These are phyloP conservation scores for Opeltia flavorubescens DNA, from an alignment of 495 filamentous ascomycete genomes.

Conservation along the genomic window DNA sequence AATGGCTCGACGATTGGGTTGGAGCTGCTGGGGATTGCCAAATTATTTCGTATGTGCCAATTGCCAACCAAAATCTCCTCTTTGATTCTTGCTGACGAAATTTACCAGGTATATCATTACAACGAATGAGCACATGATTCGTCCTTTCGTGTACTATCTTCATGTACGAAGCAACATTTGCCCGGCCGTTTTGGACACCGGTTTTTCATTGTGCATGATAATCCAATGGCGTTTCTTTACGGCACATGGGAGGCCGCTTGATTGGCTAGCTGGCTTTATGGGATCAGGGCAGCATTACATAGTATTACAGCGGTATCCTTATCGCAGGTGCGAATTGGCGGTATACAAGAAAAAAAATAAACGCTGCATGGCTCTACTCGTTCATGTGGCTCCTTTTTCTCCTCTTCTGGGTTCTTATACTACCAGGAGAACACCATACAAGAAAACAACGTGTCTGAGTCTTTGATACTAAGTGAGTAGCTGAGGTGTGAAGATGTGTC, in stretches of 20 bases:
- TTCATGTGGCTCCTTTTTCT: no score
- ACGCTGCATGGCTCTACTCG: no score
- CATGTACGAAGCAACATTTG: not conserved
- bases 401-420: no score
- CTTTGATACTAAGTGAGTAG: no score
- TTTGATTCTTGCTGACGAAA: constrained; percentile 10
- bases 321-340: no score
- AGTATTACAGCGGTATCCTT: no score
- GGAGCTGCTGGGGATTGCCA: constrained; percentile 69
- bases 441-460: no score
- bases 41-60: constrained; percentile 75
- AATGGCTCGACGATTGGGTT: constrained; percentile 83
- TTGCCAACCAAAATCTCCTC: constrained; percentile 2
- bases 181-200: not conserved
- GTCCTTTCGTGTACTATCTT: not conserved
- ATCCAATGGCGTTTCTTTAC: not conserved
- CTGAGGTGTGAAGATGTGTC: no score
- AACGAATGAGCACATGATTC: constrained; percentile 47
- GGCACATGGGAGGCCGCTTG: not conserved
- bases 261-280: not conserved
- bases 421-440: no score
- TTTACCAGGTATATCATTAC: constrained; percentile 67
- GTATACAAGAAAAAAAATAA: no score
- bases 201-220: not conserved
- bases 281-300: not conserved